Percentiles rank a stretch among this genome's conserved stretches.
phyloP scores from a whole-genome alignment of 495 filamentous ascomycete genomes.

The Letharia columbiana region DNA sequence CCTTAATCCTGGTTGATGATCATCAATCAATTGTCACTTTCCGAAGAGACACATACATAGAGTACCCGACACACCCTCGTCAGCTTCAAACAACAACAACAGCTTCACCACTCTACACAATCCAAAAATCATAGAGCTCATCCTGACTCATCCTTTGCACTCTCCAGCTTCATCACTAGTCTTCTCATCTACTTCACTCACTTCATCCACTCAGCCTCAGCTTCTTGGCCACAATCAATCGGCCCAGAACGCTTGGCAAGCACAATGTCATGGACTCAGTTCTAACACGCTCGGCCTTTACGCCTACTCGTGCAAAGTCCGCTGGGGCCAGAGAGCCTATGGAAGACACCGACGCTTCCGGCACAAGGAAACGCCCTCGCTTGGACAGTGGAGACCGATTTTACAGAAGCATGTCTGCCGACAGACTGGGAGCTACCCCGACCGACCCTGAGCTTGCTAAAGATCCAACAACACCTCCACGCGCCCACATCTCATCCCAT shows the following conservation, averaged over 20 bases:
- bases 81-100: background rate
- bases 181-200: background rate
- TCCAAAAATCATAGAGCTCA: background rate
- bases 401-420: slow-evolving; percentile 39
- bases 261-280: slow-evolving; percentile 32
- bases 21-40: background rate
- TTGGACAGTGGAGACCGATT: slow-evolving; percentile 48
- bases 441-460: slow-evolving; percentile 25
- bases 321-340: slow-evolving; percentile 40
- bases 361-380: slow-evolving; percentile 54
- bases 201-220: background rate
- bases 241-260: slow-evolving; percentile 13
- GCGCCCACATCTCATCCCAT: background rate
- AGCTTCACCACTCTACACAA: background rate
- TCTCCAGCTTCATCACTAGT: slow-evolving; percentile 5
- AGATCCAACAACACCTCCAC: slow-evolving; percentile 28
- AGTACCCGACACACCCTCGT: background rate
- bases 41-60: background rate
- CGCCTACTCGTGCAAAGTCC: slow-evolving; percentile 26
- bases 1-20: background rate
- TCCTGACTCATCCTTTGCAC: background rate
- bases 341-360: slow-evolving; percentile 47
- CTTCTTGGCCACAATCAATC: slow-evolving; percentile 9
- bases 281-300: slow-evolving; percentile 21
- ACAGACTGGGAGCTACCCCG: slow-evolving; percentile 27